These are phyloP conservation scores for Apiospora marii DNA, from an alignment of 2,329 filamentous ascomycete genomes.

Conservation along the genomic window DNA sequence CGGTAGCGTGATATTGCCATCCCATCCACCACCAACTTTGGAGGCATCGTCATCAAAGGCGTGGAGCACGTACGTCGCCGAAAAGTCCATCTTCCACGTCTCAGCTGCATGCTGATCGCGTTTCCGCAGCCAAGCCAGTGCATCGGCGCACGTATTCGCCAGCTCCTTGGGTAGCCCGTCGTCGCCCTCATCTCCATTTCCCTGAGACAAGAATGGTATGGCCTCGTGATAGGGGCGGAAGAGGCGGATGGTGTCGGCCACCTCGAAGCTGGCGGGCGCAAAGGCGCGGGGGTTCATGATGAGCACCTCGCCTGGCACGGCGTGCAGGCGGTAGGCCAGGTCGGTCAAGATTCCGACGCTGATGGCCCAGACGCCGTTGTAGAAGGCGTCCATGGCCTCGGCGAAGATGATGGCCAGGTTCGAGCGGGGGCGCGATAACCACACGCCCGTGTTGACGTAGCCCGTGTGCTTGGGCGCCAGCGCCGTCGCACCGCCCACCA, in stretches of 20 bases:
- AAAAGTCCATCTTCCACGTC: slow-evolving; percentile 37
- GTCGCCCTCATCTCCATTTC: neutral
- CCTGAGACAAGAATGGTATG: neutral
- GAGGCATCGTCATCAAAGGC: slow-evolving; percentile 32
- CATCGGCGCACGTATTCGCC: neutral
- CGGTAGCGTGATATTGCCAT: slow-evolving; percentile 31
- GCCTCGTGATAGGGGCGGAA: neutral
- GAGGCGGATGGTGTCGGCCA: neutral
- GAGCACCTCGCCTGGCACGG: slow-evolving; percentile 29
- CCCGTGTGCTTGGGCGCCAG: neutral
- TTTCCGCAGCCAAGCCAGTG: slow-evolving; percentile 28
- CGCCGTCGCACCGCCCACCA: slow-evolving; percentile 10
- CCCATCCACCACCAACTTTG: slow-evolving; percentile 30
- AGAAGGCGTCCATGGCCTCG: slow-evolving; percentile 19
- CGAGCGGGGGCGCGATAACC: neutral
- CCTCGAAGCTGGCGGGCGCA: slow-evolving; percentile 9
- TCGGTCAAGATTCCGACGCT: slow-evolving; percentile 37
- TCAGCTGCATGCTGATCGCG: slow-evolving; percentile 30
- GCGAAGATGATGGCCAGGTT: slow-evolving; percentile 7
- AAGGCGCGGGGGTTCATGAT: slow-evolving; percentile 19
- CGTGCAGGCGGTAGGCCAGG: slow-evolving; percentile 34
- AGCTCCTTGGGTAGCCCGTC: neutral
- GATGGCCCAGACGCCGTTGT: slow-evolving; percentile 18
- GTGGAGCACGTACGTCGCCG: slow-evolving; percentile 37
- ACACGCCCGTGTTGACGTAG: slow-evolving; percentile 22